Evolutionary conservation across 768 basidiomycete genomes (phyloP).

Genomic region (Kwoniella shandongensis): DNA sequence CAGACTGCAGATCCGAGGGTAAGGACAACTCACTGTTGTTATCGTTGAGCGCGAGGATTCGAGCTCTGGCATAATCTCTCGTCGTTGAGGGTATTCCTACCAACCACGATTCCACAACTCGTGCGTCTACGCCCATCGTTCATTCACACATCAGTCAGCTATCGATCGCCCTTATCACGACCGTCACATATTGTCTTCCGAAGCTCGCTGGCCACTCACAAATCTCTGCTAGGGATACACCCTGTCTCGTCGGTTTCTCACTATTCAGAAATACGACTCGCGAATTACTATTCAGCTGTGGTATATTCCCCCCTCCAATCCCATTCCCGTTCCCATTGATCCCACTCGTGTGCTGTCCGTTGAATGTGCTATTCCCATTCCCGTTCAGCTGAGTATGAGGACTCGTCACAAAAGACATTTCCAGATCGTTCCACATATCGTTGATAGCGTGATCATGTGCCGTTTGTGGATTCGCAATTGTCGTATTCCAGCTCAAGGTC

Average conservation of each 20-base stretch:
- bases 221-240: conserved; percentile 29
- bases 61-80: conserved; percentile 19
- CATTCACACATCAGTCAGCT: not conserved
- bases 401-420: not conserved
- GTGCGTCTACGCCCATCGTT: conserved; percentile 14
- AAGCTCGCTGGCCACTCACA: conserved; percentile 23
- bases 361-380: no score
- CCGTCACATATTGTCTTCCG: no score
- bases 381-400: conserved; percentile 12
- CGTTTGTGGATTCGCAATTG: no score
- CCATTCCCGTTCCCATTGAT: no score
- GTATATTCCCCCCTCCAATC: no score
- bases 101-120: conserved; percentile 34
- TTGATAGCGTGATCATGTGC: no score
- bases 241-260: conserved; percentile 23
- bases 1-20: no score
- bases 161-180: not conserved
- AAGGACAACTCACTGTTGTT: conserved; percentile 23
- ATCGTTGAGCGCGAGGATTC: conserved; percentile 25
- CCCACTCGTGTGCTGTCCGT: no score
- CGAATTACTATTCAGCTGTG: no score
- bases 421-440: conserved; percentile 15
- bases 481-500: conserved; percentile 9
- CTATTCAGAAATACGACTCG: conserved; percentile 16
- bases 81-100: conserved; percentile 25